Evolutionary conservation across 225 moss, liverwort and hornwort genomes (phyloP).

Genomic region (Climacium dendroides): DNA sequence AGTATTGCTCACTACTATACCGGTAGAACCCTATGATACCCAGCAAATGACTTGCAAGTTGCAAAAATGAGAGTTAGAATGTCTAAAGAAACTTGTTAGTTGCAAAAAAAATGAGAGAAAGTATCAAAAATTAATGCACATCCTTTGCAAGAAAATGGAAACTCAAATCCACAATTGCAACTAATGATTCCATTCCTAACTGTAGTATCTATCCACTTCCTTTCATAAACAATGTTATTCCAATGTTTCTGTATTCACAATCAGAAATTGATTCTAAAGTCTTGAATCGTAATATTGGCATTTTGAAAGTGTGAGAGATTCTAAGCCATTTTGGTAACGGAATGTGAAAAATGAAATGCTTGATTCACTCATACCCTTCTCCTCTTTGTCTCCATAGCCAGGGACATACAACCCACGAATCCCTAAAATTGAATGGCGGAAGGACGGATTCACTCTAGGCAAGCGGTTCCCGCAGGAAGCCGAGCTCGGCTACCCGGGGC

Average conservation of each 20-base stretch:
- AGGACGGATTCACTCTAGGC: constrained; percentile 3
- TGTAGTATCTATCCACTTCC: fast-evolving
- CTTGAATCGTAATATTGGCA: background rate
- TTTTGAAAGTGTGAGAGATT: background rate
- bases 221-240: too few relatives aligned
- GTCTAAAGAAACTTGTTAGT: background rate
- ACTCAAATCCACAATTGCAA: background rate
- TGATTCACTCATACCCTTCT: background rate
- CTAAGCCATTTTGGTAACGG: too few relatives aligned
- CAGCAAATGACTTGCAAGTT: background rate
- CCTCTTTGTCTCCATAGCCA: background rate
- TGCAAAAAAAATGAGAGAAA: background rate
- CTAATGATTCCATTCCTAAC: background rate
- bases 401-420: constrained; percentile 17
- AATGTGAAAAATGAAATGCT: background rate
- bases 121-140: background rate
- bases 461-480: background rate
- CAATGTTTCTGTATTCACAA: too few relatives aligned
- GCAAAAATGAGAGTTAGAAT: background rate
- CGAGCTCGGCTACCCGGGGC: constrained; percentile 6
- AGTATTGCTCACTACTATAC: fast-evolving
- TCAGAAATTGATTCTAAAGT: background rate
- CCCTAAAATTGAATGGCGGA: background rate
- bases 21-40: fast-evolving
- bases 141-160: too few relatives aligned